phyloP scores from a whole-genome alignment of 495 filamentous ascomycete species.

The Thozetella sp. region DNA sequence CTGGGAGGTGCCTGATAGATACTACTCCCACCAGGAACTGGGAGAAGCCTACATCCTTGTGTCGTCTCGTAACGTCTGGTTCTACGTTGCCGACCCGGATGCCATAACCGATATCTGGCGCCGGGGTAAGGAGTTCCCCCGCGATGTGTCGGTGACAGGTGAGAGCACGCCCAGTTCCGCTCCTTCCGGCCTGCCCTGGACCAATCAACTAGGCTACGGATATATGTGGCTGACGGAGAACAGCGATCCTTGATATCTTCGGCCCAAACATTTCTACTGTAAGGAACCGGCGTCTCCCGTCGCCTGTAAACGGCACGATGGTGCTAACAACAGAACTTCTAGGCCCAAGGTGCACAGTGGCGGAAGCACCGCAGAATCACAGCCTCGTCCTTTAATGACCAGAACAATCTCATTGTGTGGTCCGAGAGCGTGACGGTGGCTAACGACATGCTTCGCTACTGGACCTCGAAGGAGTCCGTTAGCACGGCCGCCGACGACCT shows the following conservation, averaged over 20 bases:
- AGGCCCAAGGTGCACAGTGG: slow-evolving; percentile 45
- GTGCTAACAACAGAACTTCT: background rate
- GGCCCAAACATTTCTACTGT: slow-evolving; percentile 46
- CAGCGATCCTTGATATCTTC: slow-evolving; percentile 44
- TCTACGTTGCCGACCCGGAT: slow-evolving; percentile 41
- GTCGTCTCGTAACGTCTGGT: slow-evolving; percentile 36
- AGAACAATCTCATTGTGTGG: slow-evolving; percentile 49
- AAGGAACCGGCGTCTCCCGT: too few species aligned
- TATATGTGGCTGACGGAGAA: slow-evolving; percentile 11
- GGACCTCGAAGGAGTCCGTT: slow-evolving; percentile 23
- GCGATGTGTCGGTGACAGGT: slow-evolving; percentile 31
- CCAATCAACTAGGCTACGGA: background rate
- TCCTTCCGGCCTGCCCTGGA: background rate
- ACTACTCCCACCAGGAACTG: slow-evolving; percentile 37
- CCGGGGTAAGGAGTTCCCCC: slow-evolving; percentile 40
- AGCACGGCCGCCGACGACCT: slow-evolving; percentile 32
- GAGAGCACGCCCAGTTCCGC: too few species aligned
- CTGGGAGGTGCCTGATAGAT: slow-evolving; percentile 37
- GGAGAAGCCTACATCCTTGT: slow-evolving; percentile 42
- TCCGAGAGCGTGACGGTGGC: slow-evolving; percentile 42
- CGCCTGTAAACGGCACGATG: background rate
- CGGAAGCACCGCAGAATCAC: slow-evolving; percentile 47
- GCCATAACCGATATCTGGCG: slow-evolving; percentile 35
- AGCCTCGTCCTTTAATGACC: slow-evolving; percentile 45
- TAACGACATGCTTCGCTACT: slow-evolving; percentile 46